phyloP scores from a whole-genome alignment of 768 basidiomycete genomes.

The Mycena sanguinolenta region DNA sequence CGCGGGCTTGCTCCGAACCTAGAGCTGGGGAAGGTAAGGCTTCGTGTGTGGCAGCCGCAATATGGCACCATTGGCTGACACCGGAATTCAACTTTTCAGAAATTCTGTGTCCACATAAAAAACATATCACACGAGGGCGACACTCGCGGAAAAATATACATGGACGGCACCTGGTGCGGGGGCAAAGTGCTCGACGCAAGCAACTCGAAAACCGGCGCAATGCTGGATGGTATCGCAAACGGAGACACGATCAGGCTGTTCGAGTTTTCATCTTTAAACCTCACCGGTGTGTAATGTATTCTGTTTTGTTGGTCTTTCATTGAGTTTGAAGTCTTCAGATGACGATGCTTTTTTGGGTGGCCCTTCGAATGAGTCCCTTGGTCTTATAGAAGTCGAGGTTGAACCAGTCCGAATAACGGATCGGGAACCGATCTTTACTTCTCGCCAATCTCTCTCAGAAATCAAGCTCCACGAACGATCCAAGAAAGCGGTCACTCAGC shows the following conservation, averaged over 20 bases:
- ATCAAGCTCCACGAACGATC: conserved; percentile 28
- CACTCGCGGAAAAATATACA: no score
- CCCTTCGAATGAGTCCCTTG: conserved; percentile 7
- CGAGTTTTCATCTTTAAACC: not conserved
- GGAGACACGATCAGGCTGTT: not conserved
- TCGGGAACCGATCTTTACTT: not conserved
- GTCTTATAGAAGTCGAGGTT: conserved; percentile 21
- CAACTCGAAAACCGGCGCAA: not conserved
- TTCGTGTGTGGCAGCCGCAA: no score
- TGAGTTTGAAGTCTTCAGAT: no score
- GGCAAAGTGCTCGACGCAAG: not conserved
- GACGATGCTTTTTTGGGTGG: conserved; percentile 23
- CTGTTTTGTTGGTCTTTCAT: no score
- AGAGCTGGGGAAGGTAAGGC: no score
- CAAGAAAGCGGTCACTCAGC: conserved; percentile 33
- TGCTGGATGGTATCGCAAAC: not conserved
- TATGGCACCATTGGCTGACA: no score
- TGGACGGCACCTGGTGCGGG: conserved; percentile 24
- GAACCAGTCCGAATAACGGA: not conserved
- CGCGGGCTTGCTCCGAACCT: no score
- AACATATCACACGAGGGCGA: no score
- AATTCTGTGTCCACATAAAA: no score
- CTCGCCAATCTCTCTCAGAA: not conserved
- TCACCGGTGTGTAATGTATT: conserved; percentile 25
- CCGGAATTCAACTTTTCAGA: no score